Percentiles rank a stretch among this genome's conserved stretches.
These are phyloP conservation scores for Jimgerdemannia flammicorona DNA, from an alignment of 192 early-diverging fungal species.

Conservation along the genomic window DNA sequence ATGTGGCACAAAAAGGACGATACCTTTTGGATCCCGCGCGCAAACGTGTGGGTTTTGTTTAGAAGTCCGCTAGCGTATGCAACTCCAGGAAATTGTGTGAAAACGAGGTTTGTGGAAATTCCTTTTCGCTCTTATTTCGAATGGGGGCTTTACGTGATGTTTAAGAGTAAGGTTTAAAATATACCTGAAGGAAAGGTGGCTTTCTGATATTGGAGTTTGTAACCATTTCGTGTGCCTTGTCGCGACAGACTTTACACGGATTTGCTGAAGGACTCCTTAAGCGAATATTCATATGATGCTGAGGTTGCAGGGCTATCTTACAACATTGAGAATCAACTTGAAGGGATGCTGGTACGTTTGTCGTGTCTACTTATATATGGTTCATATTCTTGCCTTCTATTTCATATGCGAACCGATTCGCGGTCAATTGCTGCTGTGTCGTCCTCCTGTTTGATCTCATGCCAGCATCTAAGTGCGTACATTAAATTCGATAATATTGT, in stretches of 20 bases:
- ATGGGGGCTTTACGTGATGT: neutral
- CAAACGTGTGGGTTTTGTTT: constrained; percentile 68
- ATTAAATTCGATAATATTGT: too few relatives aligned
- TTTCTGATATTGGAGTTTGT: too few relatives aligned
- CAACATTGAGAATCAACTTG: constrained; percentile 61
- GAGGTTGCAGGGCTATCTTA: constrained; percentile 84
- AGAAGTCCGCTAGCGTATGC: constrained; percentile 75
- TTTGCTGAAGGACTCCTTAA: constrained; percentile 79
- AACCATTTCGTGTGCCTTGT: too few relatives aligned
- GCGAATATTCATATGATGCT: constrained; percentile 88
- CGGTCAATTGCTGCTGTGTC: too few relatives aligned
- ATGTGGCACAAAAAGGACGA: constrained; percentile 97
- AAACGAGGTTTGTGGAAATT: constrained; percentile 26
- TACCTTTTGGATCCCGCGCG: constrained; percentile 88
- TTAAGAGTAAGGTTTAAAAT: too few relatives aligned
- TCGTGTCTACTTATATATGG: neutral
- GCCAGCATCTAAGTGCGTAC: too few relatives aligned
- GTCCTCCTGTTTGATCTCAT: too few relatives aligned
- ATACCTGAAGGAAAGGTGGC: too few relatives aligned
- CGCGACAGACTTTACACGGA: constrained; percentile 48
- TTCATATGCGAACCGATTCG: too few relatives aligned
- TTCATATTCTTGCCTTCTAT: neutral
- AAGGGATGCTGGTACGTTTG: constrained; percentile 53
- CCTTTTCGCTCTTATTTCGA: neutral
- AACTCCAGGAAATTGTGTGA: constrained; percentile 68